Percentiles rank a stretch among this genome's conserved stretches.
phyloP scores from a whole-genome alignment of 2,329 filamentous ascomycete genomes.

The Talaromyces sp. region DNA sequence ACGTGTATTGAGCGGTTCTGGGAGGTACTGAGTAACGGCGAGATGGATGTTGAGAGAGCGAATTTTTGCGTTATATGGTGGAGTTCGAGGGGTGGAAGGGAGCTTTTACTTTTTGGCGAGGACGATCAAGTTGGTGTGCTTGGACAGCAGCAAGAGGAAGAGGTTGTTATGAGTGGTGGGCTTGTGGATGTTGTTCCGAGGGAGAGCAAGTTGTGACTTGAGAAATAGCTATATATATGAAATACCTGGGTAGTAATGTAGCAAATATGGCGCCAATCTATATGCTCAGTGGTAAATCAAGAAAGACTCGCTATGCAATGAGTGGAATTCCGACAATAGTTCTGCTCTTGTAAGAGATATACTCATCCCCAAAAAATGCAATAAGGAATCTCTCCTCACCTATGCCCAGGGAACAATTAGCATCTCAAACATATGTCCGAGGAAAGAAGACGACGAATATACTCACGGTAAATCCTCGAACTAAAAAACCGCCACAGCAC shows the following conservation, averaged over 20 bases:
- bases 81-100: conserved; percentile 63
- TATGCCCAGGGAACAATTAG: conserved; percentile 25
- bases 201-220: conserved; percentile 49
- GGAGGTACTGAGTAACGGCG: conserved; percentile 73
- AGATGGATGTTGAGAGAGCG: conserved; percentile 84
- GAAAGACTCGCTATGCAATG: conserved; percentile 44
- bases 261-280: not conserved
- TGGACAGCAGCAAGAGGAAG: conserved; percentile 42
- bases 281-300: not conserved
- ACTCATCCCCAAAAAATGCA: conserved; percentile 80
- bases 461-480: conserved; percentile 62
- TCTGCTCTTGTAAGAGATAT: conserved; percentile 66
- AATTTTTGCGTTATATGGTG: conserved; percentile 82
- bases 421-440: conserved; percentile 32
- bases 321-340: conserved; percentile 81
- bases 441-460: not conserved
- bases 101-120: conserved; percentile 51
- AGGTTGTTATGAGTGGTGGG: conserved; percentile 56
- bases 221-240: not conserved
- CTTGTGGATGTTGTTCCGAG: conserved; percentile 34
- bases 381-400: conserved; percentile 77
- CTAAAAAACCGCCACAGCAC: conserved; percentile 87
- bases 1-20: conserved; percentile 70
- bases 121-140: conserved; percentile 51
- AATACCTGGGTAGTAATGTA: not conserved